Conservation (phyloP, 2,329 filamentous ascomycete species). For the Pyrenochaeta sp. region DNA sequence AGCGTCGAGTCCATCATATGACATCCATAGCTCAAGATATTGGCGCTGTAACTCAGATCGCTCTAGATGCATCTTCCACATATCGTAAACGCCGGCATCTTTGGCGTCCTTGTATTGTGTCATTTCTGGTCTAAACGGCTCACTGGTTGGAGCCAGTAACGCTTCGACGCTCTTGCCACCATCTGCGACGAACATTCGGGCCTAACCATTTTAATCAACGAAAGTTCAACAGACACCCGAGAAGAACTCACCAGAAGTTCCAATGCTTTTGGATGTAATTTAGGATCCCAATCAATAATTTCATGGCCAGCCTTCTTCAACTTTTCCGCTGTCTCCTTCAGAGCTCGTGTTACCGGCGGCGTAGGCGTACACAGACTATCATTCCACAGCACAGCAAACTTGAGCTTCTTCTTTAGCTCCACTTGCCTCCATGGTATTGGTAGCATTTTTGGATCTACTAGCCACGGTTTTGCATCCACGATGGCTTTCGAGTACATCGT, state of each 20-base stretch:
- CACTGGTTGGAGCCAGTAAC: slow-evolving; percentile 51
- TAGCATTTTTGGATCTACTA: slow-evolving; percentile 60
- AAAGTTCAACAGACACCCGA: slow-evolving; percentile 13
- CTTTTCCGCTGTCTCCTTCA: slow-evolving; percentile 63
- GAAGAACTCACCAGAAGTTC: slow-evolving; percentile 53
- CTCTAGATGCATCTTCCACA: slow-evolving; percentile 61
- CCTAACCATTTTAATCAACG: slow-evolving; percentile 21
- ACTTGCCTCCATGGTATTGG: slow-evolving; percentile 63
- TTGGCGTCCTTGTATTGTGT: slow-evolving; percentile 52
- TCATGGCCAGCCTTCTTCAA: slow-evolving; percentile 62
- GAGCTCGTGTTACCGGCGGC: slow-evolving; percentile 63
- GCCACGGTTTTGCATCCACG: slow-evolving; percentile 59
- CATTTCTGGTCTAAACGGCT: slow-evolving; percentile 62
- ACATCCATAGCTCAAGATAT: slow-evolving; percentile 58
- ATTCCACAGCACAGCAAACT: slow-evolving; percentile 65
- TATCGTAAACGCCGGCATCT: slow-evolving; percentile 55
- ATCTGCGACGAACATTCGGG: slow-evolving; percentile 59
- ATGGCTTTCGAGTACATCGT: slow-evolving; percentile 53
- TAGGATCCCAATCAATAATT: slow-evolving; percentile 64
- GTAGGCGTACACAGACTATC: slow-evolving; percentile 62
- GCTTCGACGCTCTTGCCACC: slow-evolving; percentile 58
- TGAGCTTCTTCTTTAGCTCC: slow-evolving; percentile 59
- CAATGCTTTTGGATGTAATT: slow-evolving; percentile 62
- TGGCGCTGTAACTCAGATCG: slow-evolving; percentile 54
- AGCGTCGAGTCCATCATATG: slow-evolving; percentile 53